Evolutionary conservation across 768 basidiomycete species (phyloP), one percentile per base, ranked within the genome.

Genomic region (Hortiboletus campestris): DNA sequence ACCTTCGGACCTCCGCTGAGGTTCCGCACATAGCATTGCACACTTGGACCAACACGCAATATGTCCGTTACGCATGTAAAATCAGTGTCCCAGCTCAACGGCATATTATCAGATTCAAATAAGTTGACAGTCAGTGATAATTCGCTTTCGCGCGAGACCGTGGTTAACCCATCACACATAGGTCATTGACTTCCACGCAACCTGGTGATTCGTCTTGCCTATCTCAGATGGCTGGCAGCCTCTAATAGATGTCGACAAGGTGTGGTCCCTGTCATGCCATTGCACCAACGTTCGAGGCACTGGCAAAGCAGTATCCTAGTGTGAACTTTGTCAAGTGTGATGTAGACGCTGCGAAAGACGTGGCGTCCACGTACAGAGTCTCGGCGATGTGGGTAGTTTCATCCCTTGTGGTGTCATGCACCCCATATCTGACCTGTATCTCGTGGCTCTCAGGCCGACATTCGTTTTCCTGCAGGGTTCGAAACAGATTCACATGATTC

Each of bases 131-230:
- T 90, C 51, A 65, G 77, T 55, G 0, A 58, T 22, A 17, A 3
- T 12, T 12, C 31, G 1, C 44, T 25, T 31, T 39, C 48, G 40
- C 7, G 19, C 38, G 38, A 28, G 16, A 31, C 22, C 3, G 13
- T 25, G 45, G 40, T 43, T 58, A 38, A 41, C 40, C 17, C 28
- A n/a, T 14, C 46, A 41, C 20, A 31, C 51, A 20, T 45, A 90
- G 89, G 85, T 93, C 56, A 89, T 93, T 57, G 91, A 93, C 72
- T 93, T 93, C 65, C 88, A 91, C 69, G 91, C 91, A 52, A 81
- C 85, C 57, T 93, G 91, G 91, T 89, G 60, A 60, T 73, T 61
- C 40, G 7, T 55, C 35, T 57, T 47, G 16, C 28, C 45, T 42
- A 44, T 47, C 25, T 50, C 22, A 42, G n/a, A 19, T 51, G 19